Evolutionary conservation across 2,329 filamentous ascomycete genomes (phyloP).

Genomic region (Colletotrichum zoysiae): DNA sequence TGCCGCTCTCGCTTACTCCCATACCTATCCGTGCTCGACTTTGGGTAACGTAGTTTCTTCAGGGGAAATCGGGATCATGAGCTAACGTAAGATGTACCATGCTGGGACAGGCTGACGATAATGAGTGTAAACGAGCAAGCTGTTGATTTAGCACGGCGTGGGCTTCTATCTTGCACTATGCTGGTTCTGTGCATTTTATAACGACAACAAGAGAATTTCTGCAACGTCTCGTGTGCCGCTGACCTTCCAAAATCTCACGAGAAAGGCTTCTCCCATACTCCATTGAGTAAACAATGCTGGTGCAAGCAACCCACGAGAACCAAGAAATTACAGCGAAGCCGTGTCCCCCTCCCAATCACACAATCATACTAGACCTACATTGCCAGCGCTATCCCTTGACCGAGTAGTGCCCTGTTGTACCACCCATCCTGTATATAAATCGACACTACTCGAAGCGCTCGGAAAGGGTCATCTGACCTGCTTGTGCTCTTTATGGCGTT

Average conservation of each 20-base stretch:
- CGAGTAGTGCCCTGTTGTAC: constrained; percentile 15
- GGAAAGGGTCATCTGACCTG: constrained; percentile 33
- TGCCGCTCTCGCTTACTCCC: constrained; percentile 7
- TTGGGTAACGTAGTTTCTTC: constrained; percentile 20
- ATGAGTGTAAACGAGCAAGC: background rate
- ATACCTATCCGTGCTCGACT: background rate
- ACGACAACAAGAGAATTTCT: background rate
- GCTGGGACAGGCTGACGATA: background rate
- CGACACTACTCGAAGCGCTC: constrained; percentile 11
- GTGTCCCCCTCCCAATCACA: background rate
- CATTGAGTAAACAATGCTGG: background rate
- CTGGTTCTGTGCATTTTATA: background rate
- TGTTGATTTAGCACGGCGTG: background rate
- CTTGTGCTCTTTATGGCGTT: constrained; percentile 34
- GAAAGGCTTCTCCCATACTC: background rate
- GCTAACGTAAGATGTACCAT: background rate
- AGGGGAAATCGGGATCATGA: background rate
- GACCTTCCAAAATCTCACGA: background rate
- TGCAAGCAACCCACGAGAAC: background rate
- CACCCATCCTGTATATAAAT: constrained; percentile 24
- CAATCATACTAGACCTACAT: background rate
- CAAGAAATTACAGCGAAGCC: background rate
- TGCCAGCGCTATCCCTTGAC: constrained; percentile 1
- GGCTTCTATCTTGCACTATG: no score
- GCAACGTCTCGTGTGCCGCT: no score